A percentile compares a stretch with the other conserved stretches of the same genome.
Evolutionary conservation across 1,284 basidiomycete genomes (phyloP).

Genomic region (Coniferiporia sulphurascens): DNA sequence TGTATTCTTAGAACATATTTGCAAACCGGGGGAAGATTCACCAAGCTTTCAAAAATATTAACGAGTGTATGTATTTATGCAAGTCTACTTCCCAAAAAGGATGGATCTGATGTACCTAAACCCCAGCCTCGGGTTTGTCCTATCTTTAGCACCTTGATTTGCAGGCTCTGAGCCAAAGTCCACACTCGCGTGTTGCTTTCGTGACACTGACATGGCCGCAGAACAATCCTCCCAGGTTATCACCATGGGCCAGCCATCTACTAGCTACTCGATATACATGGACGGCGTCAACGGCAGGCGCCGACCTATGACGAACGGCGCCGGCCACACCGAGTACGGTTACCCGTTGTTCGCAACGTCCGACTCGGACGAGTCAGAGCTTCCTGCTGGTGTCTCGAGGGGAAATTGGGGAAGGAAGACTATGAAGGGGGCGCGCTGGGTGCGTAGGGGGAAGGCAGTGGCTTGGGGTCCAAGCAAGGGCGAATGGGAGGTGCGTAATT

Average conservation of each 20-base stretch:
- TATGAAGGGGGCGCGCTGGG: slow-evolving; percentile 64
- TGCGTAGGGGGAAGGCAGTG: slow-evolving; percentile 69
- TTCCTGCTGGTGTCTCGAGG: slow-evolving; percentile 39
- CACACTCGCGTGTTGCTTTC: not conserved
- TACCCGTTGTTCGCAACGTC: slow-evolving; percentile 67
- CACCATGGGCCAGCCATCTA: slow-evolving; percentile 29
- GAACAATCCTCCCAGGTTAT: slow-evolving; percentile 22
- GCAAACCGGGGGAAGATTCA: not conserved
- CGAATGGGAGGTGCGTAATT: slow-evolving; percentile 68
- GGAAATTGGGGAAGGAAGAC: slow-evolving; percentile 81
- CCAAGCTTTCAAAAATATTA: not conserved
- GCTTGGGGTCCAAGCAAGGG: slow-evolving; percentile 75
- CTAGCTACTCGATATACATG: slow-evolving; percentile 17
- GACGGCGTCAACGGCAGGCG: slow-evolving; percentile 11
- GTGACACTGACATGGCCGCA: slow-evolving; percentile 21
- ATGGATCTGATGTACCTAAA: too few relatives aligned
- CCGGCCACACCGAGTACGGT: slow-evolving; percentile 52
- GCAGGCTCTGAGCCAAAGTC: not conserved
- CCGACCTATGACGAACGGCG: not conserved
- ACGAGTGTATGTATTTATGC: too few relatives aligned
- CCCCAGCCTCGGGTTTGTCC: too few relatives aligned
- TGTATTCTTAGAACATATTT: not conserved
- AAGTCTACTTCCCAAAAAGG: too few relatives aligned
- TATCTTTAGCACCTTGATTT: not conserved
- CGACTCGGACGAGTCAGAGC: slow-evolving; percentile 48